These are phyloP conservation scores for Coemansia sp. DNA, from an alignment of 371 early-diverging fungal species.

Conservation along the genomic window DNA sequence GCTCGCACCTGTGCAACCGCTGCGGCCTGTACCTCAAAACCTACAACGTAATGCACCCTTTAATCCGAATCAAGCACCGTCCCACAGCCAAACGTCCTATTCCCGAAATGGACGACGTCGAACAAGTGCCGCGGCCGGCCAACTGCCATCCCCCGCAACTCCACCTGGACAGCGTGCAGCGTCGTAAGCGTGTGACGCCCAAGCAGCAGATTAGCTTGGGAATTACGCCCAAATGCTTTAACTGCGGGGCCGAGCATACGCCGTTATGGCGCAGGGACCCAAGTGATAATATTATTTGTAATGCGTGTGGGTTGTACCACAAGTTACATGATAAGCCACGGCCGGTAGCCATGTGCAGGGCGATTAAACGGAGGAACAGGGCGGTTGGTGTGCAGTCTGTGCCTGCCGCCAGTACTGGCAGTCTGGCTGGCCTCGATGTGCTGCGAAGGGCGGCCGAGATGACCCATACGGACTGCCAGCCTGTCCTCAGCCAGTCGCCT, in stretches of 20 bases:
- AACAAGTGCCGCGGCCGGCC: constrained; percentile 45
- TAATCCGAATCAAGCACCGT: constrained; percentile 61
- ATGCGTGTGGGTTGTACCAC: constrained; percentile 93
- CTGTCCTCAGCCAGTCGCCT: too few relatives aligned
- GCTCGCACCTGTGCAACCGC: constrained; percentile 84
- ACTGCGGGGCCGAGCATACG: constrained; percentile 86
- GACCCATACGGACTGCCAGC: background rate
- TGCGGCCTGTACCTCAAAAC: constrained; percentile 85
- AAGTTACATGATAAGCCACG: constrained; percentile 52
- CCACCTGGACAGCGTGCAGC: constrained; percentile 6
- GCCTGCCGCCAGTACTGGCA: background rate
- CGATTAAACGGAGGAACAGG: constrained; percentile 79
- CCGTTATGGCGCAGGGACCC: constrained; percentile 93
- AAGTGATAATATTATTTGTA: constrained; percentile 83
- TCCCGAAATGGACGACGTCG: constrained; percentile 40
- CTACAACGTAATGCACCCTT: constrained; percentile 72
- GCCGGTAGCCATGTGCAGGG: constrained; percentile 77
- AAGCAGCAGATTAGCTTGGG: constrained; percentile 49
- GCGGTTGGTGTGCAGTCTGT: constrained; percentile 1
- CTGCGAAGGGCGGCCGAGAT: constrained; percentile 39
- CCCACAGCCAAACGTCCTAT: constrained; percentile 10
- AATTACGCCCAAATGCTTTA: constrained; percentile 65
- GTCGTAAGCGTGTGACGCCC: constrained; percentile 38
- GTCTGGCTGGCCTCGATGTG: constrained; percentile 23
- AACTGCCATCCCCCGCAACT: constrained; percentile 46